Evolutionary conservation across 2,329 filamentous ascomycete species (phyloP).

Genomic region (Diaporthe caulivora): DNA sequence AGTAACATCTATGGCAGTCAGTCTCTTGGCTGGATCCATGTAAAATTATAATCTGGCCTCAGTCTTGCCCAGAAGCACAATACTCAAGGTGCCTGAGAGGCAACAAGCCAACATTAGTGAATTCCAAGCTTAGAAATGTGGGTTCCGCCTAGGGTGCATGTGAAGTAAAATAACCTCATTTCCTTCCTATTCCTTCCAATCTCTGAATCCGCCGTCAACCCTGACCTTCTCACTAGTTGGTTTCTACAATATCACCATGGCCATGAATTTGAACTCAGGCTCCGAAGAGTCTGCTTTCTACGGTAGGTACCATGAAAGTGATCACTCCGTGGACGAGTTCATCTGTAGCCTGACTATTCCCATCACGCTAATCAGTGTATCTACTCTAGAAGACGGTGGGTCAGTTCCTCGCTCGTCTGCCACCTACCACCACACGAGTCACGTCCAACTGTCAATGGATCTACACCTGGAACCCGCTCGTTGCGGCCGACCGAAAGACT

Average conservation of each 20-base stretch:
- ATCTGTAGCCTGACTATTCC: not conserved
- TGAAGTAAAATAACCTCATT: not conserved
- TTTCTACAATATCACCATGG: not conserved
- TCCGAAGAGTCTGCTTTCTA: not conserved
- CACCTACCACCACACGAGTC: not conserved
- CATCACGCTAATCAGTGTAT: not conserved
- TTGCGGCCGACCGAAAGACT: not conserved
- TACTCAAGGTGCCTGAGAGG: not conserved
- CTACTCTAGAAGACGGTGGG: not conserved
- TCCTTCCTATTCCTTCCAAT: not conserved
- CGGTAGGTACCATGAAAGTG: not conserved
- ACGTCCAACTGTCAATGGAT: not conserved
- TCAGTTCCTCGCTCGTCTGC: not conserved
- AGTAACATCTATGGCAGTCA: too few species aligned
- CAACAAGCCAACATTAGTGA: not conserved
- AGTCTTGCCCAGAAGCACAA: not conserved
- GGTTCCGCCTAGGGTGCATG: not conserved
- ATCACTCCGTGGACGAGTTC: not conserved
- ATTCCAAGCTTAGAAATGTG: too few species aligned
- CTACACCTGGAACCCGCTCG: constrained; percentile 13
- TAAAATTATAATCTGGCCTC: too few species aligned
- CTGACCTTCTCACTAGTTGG: not conserved
- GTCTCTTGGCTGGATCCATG: not conserved
- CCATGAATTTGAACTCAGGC: not conserved
- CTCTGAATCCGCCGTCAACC: not conserved